Evolutionary conservation across 1,139 yeast genomes (phyloP).

Genomic region (Pichia norvegensis): DNA sequence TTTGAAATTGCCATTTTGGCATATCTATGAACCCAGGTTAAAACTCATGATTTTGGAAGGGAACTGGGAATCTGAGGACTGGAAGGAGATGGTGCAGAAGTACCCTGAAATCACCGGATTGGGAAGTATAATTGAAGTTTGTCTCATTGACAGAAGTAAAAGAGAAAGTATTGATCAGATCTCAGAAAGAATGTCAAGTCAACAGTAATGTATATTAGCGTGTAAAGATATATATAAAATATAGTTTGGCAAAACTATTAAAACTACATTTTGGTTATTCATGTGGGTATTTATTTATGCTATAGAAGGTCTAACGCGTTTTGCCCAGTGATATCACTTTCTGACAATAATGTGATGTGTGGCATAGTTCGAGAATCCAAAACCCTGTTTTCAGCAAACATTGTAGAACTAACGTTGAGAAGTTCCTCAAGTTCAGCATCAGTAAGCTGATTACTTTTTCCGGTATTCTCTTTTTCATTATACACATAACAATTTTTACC

Average conservation of each 20-base stretch:
- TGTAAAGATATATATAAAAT: too few species aligned
- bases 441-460: slow-evolving; percentile 5
- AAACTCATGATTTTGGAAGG: slow-evolving; percentile 67
- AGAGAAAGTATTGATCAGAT: slow-evolving; percentile 11
- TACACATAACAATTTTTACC: neutral
- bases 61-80: slow-evolving; percentile 39
- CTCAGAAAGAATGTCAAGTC: neutral
- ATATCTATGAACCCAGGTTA: slow-evolving; percentile 70
- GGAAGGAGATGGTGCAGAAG: neutral
- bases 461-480: neutral
- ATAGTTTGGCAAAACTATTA: neutral
- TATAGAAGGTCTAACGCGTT: slow-evolving; percentile 4
- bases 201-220: neutral
- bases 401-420: slow-evolving; percentile 3
- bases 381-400: slow-evolving; percentile 3
- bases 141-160: slow-evolving; percentile 26
- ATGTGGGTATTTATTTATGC: too few species aligned
- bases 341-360: slow-evolving; percentile 12
- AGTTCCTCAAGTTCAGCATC: slow-evolving; percentile 43
- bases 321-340: slow-evolving; percentile 12
- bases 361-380: slow-evolving; percentile 7
- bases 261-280: neutral
- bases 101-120: neutral
- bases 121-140: slow-evolving; percentile 5
- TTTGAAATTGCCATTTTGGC: slow-evolving; percentile 76